Percentiles rank a stretch among this genome's conserved stretches.
phyloP scores from a whole-genome alignment of 192 early-diverging fungal genomes.

The Coemansia sp. region DNA sequence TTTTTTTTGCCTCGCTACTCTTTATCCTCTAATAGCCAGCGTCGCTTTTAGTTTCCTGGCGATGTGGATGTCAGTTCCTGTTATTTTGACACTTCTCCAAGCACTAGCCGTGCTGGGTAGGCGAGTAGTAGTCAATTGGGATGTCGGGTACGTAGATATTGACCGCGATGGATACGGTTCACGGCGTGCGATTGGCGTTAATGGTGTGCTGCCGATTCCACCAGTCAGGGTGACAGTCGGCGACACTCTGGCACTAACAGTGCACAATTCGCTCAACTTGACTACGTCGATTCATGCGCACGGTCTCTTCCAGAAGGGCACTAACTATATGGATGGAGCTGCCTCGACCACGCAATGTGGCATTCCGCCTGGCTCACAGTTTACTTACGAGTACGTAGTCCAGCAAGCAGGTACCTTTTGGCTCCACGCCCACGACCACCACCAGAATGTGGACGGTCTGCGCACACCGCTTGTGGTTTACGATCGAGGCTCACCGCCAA shows the following conservation, averaged over 20 bases:
- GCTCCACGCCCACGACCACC: slow-evolving; percentile 68
- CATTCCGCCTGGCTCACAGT: slow-evolving; percentile 61
- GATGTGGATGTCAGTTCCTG: not conserved
- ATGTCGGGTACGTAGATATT: slow-evolving; percentile 61
- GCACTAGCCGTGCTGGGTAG: not conserved
- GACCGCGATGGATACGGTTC: slow-evolving; percentile 63
- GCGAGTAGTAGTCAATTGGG: slow-evolving; percentile 55
- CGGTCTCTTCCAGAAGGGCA: slow-evolving; percentile 74
- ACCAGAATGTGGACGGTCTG: slow-evolving; percentile 78
- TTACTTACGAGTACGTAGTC: slow-evolving; percentile 65
- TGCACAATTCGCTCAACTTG: slow-evolving; percentile 57
- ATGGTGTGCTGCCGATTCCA: slow-evolving; percentile 60
- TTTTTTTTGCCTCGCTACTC: not conserved
- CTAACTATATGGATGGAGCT: slow-evolving; percentile 65
- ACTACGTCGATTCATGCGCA: slow-evolving; percentile 70
- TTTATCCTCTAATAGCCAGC: not conserved
- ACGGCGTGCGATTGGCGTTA: slow-evolving; percentile 63
- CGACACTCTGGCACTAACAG: slow-evolving; percentile 31
- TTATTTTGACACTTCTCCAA: not conserved
- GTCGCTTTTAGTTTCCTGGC: not conserved
- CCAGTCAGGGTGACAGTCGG: slow-evolving; percentile 7
- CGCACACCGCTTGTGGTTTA: slow-evolving; percentile 67
- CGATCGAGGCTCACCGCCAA: slow-evolving; percentile 47
- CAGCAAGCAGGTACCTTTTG: slow-evolving; percentile 79
- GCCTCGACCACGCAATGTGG: slow-evolving; percentile 68